Evolutionary conservation across 352 stramenopile species (phyloP).

Genomic region (Pythium guiyangense): DNA sequence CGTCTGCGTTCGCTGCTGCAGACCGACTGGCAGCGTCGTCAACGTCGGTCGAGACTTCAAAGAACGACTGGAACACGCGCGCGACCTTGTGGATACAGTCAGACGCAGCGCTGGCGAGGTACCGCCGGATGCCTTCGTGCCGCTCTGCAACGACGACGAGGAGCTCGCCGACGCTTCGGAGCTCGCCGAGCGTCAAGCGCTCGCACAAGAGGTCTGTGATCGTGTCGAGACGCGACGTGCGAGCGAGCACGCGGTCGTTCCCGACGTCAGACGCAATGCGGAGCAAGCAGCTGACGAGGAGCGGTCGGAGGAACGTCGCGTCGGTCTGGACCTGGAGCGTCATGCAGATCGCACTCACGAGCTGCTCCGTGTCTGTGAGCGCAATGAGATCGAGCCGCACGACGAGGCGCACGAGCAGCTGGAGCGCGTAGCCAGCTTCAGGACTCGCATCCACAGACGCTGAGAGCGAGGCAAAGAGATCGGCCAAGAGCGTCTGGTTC

Average conservation of each 20-base stretch:
- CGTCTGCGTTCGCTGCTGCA: not conserved
- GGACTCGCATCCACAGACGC: slow-evolving; percentile 3
- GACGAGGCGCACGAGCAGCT: slow-evolving; percentile 27
- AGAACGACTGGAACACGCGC: slow-evolving; percentile 8
- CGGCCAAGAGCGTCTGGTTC: slow-evolving; percentile 8
- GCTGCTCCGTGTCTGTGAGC: slow-evolving; percentile 21
- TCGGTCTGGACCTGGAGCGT: slow-evolving; percentile 18
- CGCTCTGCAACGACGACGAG: slow-evolving; percentile 1
- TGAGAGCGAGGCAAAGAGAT: slow-evolving; percentile 8
- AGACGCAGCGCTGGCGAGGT: slow-evolving; percentile 3
- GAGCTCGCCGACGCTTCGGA: slow-evolving; percentile 5
- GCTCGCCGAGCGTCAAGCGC: slow-evolving; percentile 12
- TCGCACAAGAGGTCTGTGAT: slow-evolving; percentile 7
- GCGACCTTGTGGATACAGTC: slow-evolving; percentile 12
- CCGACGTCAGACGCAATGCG: slow-evolving; percentile 3
- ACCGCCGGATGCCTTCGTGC: slow-evolving; percentile 13
- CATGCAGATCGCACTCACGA: slow-evolving; percentile 24
- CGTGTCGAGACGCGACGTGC: slow-evolving; percentile 3
- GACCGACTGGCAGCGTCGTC: not conserved
- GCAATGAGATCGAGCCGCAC: slow-evolving; percentile 20
- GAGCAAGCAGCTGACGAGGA: slow-evolving; percentile 11
- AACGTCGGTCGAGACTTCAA: slow-evolving; percentile 9
- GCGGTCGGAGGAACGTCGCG: slow-evolving; percentile 29
- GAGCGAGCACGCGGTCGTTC: slow-evolving; percentile 5
- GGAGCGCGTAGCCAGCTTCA: slow-evolving; percentile 18